Evolutionary conservation across 805 yeast genomes (phyloP), one percentile per base, ranked within the genome.

Genomic region (Cyberlindnera samutprakarnensis): DNA sequence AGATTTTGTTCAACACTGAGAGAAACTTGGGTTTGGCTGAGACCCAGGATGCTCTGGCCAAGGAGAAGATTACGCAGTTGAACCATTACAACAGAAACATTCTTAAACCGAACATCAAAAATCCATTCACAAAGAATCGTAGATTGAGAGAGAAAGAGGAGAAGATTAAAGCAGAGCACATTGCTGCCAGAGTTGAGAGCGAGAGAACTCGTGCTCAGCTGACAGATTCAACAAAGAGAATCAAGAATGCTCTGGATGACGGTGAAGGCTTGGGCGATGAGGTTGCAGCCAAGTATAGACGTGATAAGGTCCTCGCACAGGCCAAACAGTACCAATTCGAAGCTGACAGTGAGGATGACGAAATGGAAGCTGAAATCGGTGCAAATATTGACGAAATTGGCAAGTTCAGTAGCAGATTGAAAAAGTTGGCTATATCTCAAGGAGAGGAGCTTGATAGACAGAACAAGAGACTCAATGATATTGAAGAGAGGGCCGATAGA

Each of bases 291-390:
- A 51, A 51, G 23, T 63, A 62, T 42, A 58, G 60, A 32, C 57
- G 62, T 27, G 58, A 62, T 25, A 54, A 54, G 30, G 50, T 52
- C 21, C 36, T 58, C 31, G 47, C 64, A 13, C 77, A 75, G 23
- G 81, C 94, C 2, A 62, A 72, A 36, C 62, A 75, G 42, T 87
- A 80, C 57, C 84, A 83, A 47, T 83, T 85, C 46, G 96, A 86
- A 51, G 82, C 81, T 30, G 96, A 90, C 57, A 76, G 77, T 30
- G 96, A 90, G 54, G 97, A 92, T 56, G 95, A 87, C 47, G 92
- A 78, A 44, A 73, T 86, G 73, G 97, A 90, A 53, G 72, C 79
- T 41, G 95, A 88, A 56, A 74, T 87, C 44, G 88, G 87, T 33
- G 61, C 71, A 41, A 92, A 92, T 49, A 63, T 90, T 56, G 88